Percentiles rank a stretch among this genome's conserved stretches.
Evolutionary conservation across 2,329 filamentous ascomycete genomes (phyloP).

Genomic region (Fusarium devonianum): DNA sequence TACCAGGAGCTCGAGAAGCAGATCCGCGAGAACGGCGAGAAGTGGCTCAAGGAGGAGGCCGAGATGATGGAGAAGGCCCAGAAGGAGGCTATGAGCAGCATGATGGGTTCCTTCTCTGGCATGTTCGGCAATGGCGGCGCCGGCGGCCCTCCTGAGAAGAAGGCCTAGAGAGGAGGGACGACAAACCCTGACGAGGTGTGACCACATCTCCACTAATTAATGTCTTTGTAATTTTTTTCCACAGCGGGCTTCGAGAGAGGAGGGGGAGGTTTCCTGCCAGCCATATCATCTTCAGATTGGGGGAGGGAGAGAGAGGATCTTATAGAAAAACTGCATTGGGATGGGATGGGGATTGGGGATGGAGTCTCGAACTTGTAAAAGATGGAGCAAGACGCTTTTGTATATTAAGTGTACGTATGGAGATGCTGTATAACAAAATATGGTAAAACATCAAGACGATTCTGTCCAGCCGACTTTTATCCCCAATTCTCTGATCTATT

Average conservation of each 20-base stretch:
- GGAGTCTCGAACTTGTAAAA: conserved; percentile 27
- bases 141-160: conserved; percentile 34
- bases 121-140: conserved; percentile 35
- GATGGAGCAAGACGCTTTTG: conserved; percentile 21
- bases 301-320: conserved; percentile 21
- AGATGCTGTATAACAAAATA: conserved; percentile 29
- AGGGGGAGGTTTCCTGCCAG: conserved; percentile 7
- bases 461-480: conserved; percentile 39
- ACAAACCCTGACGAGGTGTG: conserved; percentile 16
- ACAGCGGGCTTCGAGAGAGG: conserved; percentile 8
- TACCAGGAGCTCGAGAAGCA: conserved; percentile 90
- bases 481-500: conserved; percentile 43
- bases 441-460: conserved; percentile 13
- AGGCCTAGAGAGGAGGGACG: conserved; percentile 26
- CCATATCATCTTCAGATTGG: conserved; percentile 26
- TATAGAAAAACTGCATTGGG: conserved; percentile 32
- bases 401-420: conserved; percentile 31
- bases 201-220: conserved; percentile 44
- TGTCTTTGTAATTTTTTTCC: conserved; percentile 40
- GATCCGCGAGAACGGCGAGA: conserved; percentile 91
- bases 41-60: conserved; percentile 95
- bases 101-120: conserved; percentile 76
- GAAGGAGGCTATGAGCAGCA: conserved; percentile 89
- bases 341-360: conserved; percentile 2
- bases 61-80: conserved; percentile 86